phyloP scores from a whole-genome alignment of 768 basidiomycete species.

The Mycena belliarum region DNA sequence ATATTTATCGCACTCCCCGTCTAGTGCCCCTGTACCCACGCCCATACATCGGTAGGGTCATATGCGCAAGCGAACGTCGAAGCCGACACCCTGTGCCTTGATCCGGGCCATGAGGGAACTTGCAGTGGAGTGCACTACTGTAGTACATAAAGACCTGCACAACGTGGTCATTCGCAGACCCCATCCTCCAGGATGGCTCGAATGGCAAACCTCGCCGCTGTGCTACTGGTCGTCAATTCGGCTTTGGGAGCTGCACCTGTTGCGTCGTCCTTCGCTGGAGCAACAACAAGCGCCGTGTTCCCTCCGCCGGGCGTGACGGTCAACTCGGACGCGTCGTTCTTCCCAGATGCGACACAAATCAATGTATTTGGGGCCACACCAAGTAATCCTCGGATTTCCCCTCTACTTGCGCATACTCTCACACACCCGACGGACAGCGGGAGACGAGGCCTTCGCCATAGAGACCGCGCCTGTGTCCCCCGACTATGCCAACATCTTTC shows the following conservation, averaged over 20 bases:
- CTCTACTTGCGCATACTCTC: slow-evolving; percentile 1
- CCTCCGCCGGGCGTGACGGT: slow-evolving; percentile 43
- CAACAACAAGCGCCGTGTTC: slow-evolving; percentile 40
- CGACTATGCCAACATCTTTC: slow-evolving; percentile 38
- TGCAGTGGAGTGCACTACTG: too few species aligned
- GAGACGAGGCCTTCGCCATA: slow-evolving; percentile 43
- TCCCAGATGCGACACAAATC: slow-evolving; percentile 43
- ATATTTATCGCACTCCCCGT: too few species aligned
- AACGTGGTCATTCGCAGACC: too few species aligned
- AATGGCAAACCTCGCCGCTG: too few species aligned
- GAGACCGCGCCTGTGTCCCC: slow-evolving; percentile 44
- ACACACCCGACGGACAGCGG: slow-evolving; percentile 30
- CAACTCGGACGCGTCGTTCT: slow-evolving; percentile 38
- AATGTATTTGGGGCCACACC: slow-evolving; percentile 50
- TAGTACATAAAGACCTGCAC: too few species aligned
- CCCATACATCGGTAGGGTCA: too few species aligned
- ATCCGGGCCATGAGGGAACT: too few species aligned
- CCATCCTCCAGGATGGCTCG: too few species aligned
- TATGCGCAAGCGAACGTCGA: too few species aligned
- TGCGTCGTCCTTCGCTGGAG: slow-evolving; percentile 44
- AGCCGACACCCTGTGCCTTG: too few species aligned
- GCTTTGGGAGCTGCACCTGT: background rate
- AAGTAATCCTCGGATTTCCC: slow-evolving; percentile 15
- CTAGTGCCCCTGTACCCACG: too few species aligned
- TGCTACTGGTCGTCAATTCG: too few species aligned